Percentiles rank a stretch among this genome's conserved stretches.
Conservation (phyloP, 1,284 basidiomycete genomes). For the Bjerkandera adusta region DNA sequence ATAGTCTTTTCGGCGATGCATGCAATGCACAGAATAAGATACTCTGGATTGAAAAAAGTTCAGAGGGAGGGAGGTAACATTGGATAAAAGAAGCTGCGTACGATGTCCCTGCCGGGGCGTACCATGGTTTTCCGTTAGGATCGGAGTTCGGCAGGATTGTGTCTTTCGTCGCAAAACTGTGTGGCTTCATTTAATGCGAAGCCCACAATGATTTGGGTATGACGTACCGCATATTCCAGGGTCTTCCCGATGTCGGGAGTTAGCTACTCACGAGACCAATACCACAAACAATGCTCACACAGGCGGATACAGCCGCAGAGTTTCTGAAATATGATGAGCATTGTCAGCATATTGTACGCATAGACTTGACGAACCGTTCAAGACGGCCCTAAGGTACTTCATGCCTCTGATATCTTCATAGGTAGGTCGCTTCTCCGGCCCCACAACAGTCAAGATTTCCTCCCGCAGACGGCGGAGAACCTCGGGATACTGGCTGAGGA, state of each 20-base stretch:
- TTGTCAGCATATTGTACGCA: background rate
- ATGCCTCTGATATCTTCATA: slow-evolving; percentile 38
- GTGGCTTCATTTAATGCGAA: too few relatives aligned
- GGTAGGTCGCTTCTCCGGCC: slow-evolving; percentile 31
- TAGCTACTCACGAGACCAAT: too few relatives aligned
- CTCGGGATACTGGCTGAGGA: slow-evolving; percentile 37
- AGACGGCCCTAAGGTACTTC: slow-evolving; percentile 35
- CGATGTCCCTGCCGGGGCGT: slow-evolving; percentile 22
- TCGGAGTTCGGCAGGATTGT: slow-evolving; percentile 22
- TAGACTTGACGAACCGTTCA: slow-evolving; percentile 21
- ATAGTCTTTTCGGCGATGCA: slow-evolving; percentile 28
- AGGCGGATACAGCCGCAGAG: slow-evolving; percentile 30
- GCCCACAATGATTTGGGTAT: too few relatives aligned
- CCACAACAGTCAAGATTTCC: slow-evolving; percentile 38
- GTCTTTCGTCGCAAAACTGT: slow-evolving; percentile 21
- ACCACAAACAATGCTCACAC: too few relatives aligned
- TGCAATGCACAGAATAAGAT: slow-evolving; percentile 24
- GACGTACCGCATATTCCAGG: slow-evolving; percentile 26
- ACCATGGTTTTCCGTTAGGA: slow-evolving; percentile 24
- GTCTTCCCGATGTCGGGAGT: slow-evolving; percentile 20
- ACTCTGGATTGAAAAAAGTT: slow-evolving; percentile 17
- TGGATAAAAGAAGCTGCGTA: slow-evolving; percentile 11
- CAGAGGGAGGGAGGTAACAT: background rate
- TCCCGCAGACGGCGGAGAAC: slow-evolving; percentile 35
- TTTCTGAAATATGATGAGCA: slow-evolving; percentile 19